These are phyloP conservation scores for Myotisia sp. DNA, from an alignment of 2,329 filamentous ascomycete genomes.

Conservation along the genomic window DNA sequence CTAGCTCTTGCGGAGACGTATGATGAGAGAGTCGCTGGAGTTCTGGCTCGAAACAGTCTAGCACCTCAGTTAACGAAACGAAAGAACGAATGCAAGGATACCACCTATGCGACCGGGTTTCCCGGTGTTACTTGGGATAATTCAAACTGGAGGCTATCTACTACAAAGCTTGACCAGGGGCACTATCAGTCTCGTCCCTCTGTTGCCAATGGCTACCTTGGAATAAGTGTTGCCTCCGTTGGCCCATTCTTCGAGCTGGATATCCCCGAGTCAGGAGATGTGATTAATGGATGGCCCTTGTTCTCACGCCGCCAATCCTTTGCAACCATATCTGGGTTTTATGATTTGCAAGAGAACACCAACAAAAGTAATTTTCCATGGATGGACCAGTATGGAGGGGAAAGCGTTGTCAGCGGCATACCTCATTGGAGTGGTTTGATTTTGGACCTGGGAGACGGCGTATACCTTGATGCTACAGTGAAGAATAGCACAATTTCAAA, in stretches of 20 bases:
- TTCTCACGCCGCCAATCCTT: constrained; percentile 50
- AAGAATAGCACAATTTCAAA: constrained; percentile 43
- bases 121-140: constrained; percentile 45
- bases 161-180: constrained; percentile 40
- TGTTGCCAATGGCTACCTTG: constrained; percentile 50
- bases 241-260: constrained; percentile 52
- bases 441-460: constrained; percentile 40
- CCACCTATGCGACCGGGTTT: constrained; percentile 36
- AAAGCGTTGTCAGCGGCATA: constrained; percentile 56
- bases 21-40: constrained; percentile 4
- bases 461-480: constrained; percentile 47
- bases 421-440: constrained; percentile 53
- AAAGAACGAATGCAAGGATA: neutral
- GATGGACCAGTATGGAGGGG: constrained; percentile 54
- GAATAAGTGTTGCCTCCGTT: constrained; percentile 48
- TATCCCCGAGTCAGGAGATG: constrained; percentile 34
- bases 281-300: constrained; percentile 53
- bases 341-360: constrained; percentile 43
- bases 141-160: constrained; percentile 42
- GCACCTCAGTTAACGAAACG: constrained; percentile 3
- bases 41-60: constrained; percentile 8
- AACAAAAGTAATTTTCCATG: constrained; percentile 52
- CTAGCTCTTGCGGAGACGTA: constrained; percentile 1
- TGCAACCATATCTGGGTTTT: constrained; percentile 55
- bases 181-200: constrained; percentile 47